Evolutionary conservation across 2,329 filamentous ascomycete species (phyloP), one percentile per base, ranked within the genome.

Genomic region (Fusarium sp.): DNA sequence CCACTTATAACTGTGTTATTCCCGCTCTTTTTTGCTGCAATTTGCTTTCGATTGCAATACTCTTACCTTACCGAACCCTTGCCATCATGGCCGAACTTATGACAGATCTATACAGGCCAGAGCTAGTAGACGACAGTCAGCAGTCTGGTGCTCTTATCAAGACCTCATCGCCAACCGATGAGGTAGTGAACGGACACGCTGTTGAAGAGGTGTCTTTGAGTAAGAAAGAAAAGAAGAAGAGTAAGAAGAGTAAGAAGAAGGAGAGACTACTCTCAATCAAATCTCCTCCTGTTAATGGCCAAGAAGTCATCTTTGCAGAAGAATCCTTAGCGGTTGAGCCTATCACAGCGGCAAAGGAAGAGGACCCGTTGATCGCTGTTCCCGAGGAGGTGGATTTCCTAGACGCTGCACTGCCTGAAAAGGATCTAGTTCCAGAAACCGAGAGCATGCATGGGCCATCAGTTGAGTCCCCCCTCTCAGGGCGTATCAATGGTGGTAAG

Each of bases 171-270:
- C 51, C 24, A 1, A 18, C 2, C 3, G 7, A n/a, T 1, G 35
- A n/a, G 0, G 10, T 13, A 5, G 14, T 39, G 0, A 26, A 22
- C 1, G 31, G 20, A 0, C 3, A 15, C 45, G 0, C 6, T 4
- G 9, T 13, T 28, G 44, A 15, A 9, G 12, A 11, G 9, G 3
- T 1, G 3, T 5, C 2, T 18, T 11, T n/a, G 41, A 2, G 22
- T 11, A 42, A 42, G 6, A 42, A 42, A 5, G 0, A 10, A 3
- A 38, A 22, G 5, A 38, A 28, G 17, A 17, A 54, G 24, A 39
- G 31, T 7, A 20, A 17, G 6, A 8, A 22, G 3, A 56, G 24
- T 5, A 20, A 18, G 7, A 17, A 7, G 6, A 24, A 24, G n/a
- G 12, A 3, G 24, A 45, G 1, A 15, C 42, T 24, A 44, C 17